phyloP scores from a whole-genome alignment of 192 early-diverging fungal genomes.

The Backusella psychrophila region DNA sequence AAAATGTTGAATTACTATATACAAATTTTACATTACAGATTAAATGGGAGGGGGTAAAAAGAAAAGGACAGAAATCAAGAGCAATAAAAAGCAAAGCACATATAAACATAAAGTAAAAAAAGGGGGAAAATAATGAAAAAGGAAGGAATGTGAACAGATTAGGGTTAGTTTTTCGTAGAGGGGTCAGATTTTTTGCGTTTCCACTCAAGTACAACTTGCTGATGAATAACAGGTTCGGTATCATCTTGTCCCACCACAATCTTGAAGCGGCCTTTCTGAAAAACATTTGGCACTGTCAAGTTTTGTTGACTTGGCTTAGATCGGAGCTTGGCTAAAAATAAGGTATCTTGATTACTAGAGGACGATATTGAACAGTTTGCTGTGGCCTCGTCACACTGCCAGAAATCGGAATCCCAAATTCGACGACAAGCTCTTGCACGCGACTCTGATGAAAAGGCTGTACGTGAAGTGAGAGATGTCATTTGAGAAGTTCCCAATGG shows the following conservation, averaged over 20 bases:
- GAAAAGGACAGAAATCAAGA: conserved; percentile 1
- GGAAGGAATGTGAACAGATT: conserved; percentile 4
- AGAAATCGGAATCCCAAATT: conserved; percentile 19
- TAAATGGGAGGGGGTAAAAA: not conserved
- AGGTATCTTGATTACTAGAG: conserved; percentile 10
- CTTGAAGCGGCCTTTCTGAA: conserved; percentile 28
- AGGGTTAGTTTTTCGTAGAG: not conserved
- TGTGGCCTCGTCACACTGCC: not conserved
- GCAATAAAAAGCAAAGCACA: conserved; percentile 6
- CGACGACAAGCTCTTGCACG: conserved; percentile 7
- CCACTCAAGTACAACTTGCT: conserved; percentile 22
- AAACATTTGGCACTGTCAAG: not conserved
- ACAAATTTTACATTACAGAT: not conserved
- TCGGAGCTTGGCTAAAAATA: conserved; percentile 10
- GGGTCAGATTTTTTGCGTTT: conserved; percentile 21
- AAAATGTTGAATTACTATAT: conserved; percentile 1
- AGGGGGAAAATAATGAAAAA: not conserved
- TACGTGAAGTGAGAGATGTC: conserved; percentile 6
- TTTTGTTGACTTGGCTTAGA: not conserved
- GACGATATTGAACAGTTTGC: not conserved
- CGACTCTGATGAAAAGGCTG: conserved; percentile 4
- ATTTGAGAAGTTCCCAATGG: not conserved
- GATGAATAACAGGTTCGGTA: conserved; percentile 6
- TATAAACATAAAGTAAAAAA: not conserved
- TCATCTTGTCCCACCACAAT: conserved; percentile 22